These are phyloP conservation scores for Dryas octopetala DNA, from an alignment of 306 rosid genomes.

Conservation along the genomic window DNA sequence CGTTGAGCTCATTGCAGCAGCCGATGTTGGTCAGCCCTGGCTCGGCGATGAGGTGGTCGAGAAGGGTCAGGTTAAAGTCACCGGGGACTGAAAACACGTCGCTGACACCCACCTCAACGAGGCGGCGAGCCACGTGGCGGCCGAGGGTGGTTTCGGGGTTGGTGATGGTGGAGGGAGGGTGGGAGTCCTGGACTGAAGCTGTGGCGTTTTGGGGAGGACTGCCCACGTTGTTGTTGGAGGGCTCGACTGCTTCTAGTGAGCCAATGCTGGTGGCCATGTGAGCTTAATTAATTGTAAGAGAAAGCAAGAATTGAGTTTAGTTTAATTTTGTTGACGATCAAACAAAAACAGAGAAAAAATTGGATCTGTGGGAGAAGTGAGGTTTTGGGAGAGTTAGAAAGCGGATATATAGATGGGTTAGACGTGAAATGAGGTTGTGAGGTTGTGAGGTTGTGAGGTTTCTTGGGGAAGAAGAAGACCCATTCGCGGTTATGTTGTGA, in stretches of 20 bases:
- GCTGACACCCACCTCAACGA: conserved; percentile 37
- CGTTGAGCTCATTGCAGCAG: conserved; percentile 56
- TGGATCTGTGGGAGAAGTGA: conserved; percentile 1
- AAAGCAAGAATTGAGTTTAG: neutral
- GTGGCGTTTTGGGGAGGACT: too few species aligned
- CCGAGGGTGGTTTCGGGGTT: conserved; percentile 31
- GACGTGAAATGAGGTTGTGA: conserved; percentile 2
- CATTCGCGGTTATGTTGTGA: neutral
- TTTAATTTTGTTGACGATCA: neutral
- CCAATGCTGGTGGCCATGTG: too few species aligned
- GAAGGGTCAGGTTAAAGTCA: conserved; percentile 48
- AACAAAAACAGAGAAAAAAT: conserved; percentile 1
- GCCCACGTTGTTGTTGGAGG: too few species aligned
- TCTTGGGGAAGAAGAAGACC: conserved; percentile 8
- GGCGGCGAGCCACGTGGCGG: conserved; percentile 44
- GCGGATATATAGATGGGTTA: neutral
- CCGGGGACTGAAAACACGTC: conserved; percentile 50
- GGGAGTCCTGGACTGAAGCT: too few species aligned
- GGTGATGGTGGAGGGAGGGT: too few species aligned
- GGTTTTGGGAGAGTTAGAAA: neutral
- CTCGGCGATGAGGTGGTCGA: conserved; percentile 49
- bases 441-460: neutral
- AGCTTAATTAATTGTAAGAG: too few species aligned
- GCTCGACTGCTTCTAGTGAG: too few species aligned
- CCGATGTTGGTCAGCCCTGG: conserved; percentile 42